A percentile compares a stretch with the other conserved stretches of the same genome.
Evolutionary conservation across 2,329 filamentous ascomycete genomes (phyloP).

Genomic region (Neoscytalidium dimidiatum): DNA sequence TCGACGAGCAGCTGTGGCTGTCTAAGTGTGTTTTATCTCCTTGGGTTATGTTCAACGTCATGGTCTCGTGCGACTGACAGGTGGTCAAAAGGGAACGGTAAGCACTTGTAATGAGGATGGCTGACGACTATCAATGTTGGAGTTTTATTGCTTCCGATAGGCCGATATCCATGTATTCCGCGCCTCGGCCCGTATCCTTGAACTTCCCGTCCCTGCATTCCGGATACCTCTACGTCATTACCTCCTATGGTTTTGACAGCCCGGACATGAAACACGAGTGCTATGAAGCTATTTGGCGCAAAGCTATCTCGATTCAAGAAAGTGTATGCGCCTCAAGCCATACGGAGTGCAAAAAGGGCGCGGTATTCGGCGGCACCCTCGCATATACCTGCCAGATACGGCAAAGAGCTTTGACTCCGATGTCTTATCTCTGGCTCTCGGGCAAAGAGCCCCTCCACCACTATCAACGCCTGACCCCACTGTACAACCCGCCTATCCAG

Average conservation of each 20-base stretch:
- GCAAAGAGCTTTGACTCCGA: neutral
- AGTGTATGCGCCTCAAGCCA: neutral
- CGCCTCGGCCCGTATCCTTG: conserved; percentile 7
- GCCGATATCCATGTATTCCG: neutral
- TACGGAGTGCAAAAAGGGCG: neutral
- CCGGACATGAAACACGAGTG: too few relatives aligned
- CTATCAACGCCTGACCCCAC: conserved; percentile 9
- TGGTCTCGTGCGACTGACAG: too few relatives aligned
- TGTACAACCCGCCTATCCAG: neutral
- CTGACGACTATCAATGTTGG: neutral
- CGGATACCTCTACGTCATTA: neutral
- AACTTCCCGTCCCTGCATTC: neutral
- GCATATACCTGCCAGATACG: neutral
- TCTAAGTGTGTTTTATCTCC: too few relatives aligned
- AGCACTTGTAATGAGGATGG: neutral
- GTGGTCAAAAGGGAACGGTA: too few relatives aligned
- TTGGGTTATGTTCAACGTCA: too few relatives aligned
- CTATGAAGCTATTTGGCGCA: too few relatives aligned
- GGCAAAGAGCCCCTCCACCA: neutral
- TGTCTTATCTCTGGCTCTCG: neutral
- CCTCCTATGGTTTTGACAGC: neutral
- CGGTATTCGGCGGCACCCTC: neutral
- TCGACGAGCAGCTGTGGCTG: too few relatives aligned
- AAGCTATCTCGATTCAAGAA: too few relatives aligned
- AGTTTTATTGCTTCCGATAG: neutral